Evolutionary conservation across 1,139 yeast species (phyloP).

Genomic region (Hyphopichia buzzinii): DNA sequence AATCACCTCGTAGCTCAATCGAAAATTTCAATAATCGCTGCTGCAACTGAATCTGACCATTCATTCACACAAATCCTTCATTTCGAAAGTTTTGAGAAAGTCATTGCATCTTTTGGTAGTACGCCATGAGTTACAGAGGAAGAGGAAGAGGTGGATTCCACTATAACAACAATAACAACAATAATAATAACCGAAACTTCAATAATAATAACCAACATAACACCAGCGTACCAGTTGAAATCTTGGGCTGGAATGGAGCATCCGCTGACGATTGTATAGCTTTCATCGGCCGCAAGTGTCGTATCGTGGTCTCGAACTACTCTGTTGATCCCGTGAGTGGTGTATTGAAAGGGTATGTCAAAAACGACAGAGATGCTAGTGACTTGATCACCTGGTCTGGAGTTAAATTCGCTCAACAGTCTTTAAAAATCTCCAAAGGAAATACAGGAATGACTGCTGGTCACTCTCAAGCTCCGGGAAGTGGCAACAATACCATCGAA

Average conservation of each 20-base stretch:
- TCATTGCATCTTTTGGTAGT: too few species aligned
- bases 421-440: conserved; percentile 51
- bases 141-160: conserved; percentile 45
- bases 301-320: conserved; percentile 51
- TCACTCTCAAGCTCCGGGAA: conserved; percentile 19
- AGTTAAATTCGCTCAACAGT: conserved; percentile 74
- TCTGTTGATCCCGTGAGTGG: conserved; percentile 41
- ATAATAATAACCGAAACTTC: conserved; percentile 13
- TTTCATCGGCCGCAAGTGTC: conserved; percentile 68
- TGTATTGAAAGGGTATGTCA: conserved; percentile 59
- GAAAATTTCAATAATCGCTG: too few species aligned
- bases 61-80: too few species aligned
- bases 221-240: conserved; percentile 50
- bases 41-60: too few species aligned
- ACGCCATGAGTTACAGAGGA: conserved; percentile 48
- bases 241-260: conserved; percentile 83
- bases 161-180: conserved; percentile 14
- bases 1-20: too few species aligned
- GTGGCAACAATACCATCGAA: conserved; percentile 49
- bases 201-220: conserved; percentile 21
- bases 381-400: conserved; percentile 66
- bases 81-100: too few species aligned
- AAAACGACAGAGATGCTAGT: conserved; percentile 53
- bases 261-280: conserved; percentile 63
- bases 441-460: conserved; percentile 13